These are phyloP conservation scores for Babesia bovis DNA, from an alignment of 169 alveolate species.

Conservation along the genomic window DNA sequence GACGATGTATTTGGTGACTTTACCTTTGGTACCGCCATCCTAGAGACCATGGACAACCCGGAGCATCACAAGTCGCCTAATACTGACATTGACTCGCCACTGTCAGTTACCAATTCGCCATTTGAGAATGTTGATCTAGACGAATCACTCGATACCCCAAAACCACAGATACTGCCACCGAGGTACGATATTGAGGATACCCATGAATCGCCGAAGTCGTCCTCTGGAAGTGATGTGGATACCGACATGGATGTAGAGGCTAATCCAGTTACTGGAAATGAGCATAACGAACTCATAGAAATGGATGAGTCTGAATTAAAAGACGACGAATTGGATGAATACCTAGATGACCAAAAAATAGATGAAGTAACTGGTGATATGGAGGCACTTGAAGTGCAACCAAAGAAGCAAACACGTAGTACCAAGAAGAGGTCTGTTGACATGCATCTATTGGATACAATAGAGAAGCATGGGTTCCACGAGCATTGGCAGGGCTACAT, in stretches of 20 bases:
- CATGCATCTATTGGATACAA: conserved; percentile 59
- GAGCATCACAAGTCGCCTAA: conserved; percentile 24
- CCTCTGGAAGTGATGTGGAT: conserved; percentile 2
- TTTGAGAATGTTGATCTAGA: conserved; percentile 1
- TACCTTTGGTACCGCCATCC: conserved; percentile 2
- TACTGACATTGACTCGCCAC: background rate
- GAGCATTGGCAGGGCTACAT: conserved; percentile 56
- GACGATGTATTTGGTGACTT: conserved; percentile 62
- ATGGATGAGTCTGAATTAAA: conserved; percentile 38
- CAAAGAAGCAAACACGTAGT: background rate
- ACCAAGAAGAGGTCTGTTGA: conserved; percentile 24
- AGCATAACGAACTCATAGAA: conserved; percentile 6
- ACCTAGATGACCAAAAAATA: conserved; percentile 1
- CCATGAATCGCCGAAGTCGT: background rate
- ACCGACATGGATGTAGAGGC: conserved; percentile 20
- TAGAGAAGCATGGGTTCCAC: conserved; percentile 59
- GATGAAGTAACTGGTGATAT: conserved; percentile 1
- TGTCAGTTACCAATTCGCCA: conserved; percentile 5
- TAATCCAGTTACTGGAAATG: conserved; percentile 7
- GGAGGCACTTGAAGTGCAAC: conserved; percentile 5
- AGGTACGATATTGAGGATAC: background rate
- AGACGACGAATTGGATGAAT: conserved; percentile 27
- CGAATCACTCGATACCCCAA: background rate
- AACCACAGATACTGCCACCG: background rate
- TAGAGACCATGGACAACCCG: conserved; percentile 16